Conservation (phyloP, 106 monocot genomes). For the Cymbidium sinense region DNA sequence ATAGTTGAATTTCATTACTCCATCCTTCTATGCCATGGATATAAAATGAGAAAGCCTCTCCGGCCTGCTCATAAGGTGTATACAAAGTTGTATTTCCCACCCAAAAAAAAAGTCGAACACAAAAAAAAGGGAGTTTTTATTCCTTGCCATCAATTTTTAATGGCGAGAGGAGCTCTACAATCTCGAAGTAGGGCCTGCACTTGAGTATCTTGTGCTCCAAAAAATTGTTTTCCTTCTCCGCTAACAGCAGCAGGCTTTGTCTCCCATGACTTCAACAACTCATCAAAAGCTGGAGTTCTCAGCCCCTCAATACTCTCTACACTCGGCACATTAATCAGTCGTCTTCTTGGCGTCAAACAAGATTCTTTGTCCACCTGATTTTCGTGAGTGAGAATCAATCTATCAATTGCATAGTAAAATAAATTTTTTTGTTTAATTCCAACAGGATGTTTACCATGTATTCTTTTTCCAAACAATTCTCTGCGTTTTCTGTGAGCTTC, state of each 20-base stretch:
- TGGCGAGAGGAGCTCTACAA: constrained; percentile 44
- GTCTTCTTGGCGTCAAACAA: constrained; percentile 69
- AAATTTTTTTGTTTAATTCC: neutral
- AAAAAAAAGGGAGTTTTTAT: neutral
- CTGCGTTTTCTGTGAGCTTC: constrained; percentile 42
- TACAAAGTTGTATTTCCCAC: no score
- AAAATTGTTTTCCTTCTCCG: constrained; percentile 44
- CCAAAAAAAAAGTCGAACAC: neutral
- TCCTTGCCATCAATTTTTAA: constrained; percentile 6
- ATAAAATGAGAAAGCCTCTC: neutral
- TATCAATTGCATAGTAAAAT: neutral
- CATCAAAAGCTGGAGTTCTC: constrained; percentile 68
- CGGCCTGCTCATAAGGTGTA: no score
- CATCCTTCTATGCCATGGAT: neutral
- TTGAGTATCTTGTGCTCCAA: constrained; percentile 33
- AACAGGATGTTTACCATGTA: constrained; percentile 44
- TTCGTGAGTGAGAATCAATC: neutral
- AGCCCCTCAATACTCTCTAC: constrained; percentile 55
- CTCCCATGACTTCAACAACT: constrained; percentile 63
- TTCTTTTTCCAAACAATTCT: constrained; percentile 49
- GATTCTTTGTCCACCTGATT: constrained; percentile 69
- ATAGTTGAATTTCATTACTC: no score
- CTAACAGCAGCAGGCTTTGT: constrained; percentile 18
- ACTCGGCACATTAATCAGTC: constrained; percentile 48
- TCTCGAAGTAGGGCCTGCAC: constrained; percentile 26